Base-by-base conservation (phyloP, 2,329 filamentous ascomycete genomes). In the Fusarium proliferatum region DNA sequence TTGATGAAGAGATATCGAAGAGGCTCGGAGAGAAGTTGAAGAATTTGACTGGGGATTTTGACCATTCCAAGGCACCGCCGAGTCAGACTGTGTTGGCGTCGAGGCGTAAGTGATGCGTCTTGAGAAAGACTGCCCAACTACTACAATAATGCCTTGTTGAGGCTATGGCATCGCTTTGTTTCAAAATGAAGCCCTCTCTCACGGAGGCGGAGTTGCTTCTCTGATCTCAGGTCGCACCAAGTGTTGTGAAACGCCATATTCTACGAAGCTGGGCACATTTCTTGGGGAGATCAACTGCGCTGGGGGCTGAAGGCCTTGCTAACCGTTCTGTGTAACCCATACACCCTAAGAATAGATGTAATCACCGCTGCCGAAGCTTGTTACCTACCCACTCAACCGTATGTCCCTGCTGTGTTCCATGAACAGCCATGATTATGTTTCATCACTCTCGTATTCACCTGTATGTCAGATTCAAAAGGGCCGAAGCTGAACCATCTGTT, bases 241-340 rank as follows among this genome's bases (percentile, higher is more conserved):
- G 6, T 4, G n/a, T 38, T 5, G 9, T 53, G n/a, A 2, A 36
- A 52, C 17, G 1, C 3, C 6, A 15, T 15, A 15, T 16, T 6
- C 7, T 8, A 11, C 12, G 3, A 5, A 16, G 17, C 11, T 26
- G 17, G 12, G 13, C 17, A 17, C 15, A 21, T 26, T 38, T 13
- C 17, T 26, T 2, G 2, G 2, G 12, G 5, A 6, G 0, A 1
- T 5, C 21, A 26, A 4, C 4, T 9, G 5, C 1, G 2, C 5
- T 8, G 15, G 15, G 19, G 23, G 26, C 28, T 21, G 3, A 6
- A 12, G 5, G n/a, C 7, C n/a, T 48, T 58, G 17, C 19, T 11
- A 6, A 23, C 21, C 10, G 13, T 36, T 36, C 9, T 28, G 30
- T 57, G 41, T 36, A 26, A 28, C 55, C 9, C 10, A 15, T 28